phyloP scores from a whole-genome alignment of 176 grass and related monocot species.

The Tuctoria greenei region DNA sequence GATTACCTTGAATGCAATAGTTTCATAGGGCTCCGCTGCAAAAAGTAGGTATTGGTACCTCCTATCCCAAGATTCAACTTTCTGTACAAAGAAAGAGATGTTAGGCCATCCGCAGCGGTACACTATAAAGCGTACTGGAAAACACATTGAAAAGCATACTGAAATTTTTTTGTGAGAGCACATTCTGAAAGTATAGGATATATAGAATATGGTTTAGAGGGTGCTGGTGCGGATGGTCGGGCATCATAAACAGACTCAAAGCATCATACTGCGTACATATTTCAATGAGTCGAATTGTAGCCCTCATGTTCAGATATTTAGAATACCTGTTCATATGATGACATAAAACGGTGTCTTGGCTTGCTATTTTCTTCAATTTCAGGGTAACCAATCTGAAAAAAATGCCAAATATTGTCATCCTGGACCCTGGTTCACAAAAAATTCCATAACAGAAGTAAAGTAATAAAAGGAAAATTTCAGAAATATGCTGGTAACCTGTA shows the following conservation, averaged over 20 bases:
- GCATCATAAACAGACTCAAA: conserved; percentile 11
- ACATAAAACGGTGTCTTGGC: conserved; percentile 94
- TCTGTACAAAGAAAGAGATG: conserved; percentile 52
- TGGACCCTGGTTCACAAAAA: background rate
- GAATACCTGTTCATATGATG: conserved; percentile 91
- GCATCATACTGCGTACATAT: background rate
- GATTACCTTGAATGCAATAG: conserved; percentile 76
- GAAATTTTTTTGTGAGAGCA: too few species aligned
- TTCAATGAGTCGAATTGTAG: background rate
- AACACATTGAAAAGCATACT: too few species aligned
- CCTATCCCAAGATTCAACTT: conserved; percentile 84
- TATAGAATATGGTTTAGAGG: too few species aligned
- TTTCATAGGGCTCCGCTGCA: conserved; percentile 93
- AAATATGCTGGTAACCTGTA: background rate
- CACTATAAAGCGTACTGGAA: too few species aligned
- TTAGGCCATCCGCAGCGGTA: too few species aligned
- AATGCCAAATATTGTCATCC: conserved; percentile 13
- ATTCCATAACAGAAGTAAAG: background rate
- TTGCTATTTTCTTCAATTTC: conserved; percentile 96
- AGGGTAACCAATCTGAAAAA: conserved; percentile 77
- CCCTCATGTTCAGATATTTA: conserved; percentile 13
- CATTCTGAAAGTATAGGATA: too few species aligned
- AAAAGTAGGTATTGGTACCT: conserved; percentile 90
- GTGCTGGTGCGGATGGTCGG: too few species aligned
- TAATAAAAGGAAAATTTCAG: background rate